Evolutionary conservation across 2,329 filamentous ascomycete species (phyloP).

Genomic region (Sporothrix pallida): DNA sequence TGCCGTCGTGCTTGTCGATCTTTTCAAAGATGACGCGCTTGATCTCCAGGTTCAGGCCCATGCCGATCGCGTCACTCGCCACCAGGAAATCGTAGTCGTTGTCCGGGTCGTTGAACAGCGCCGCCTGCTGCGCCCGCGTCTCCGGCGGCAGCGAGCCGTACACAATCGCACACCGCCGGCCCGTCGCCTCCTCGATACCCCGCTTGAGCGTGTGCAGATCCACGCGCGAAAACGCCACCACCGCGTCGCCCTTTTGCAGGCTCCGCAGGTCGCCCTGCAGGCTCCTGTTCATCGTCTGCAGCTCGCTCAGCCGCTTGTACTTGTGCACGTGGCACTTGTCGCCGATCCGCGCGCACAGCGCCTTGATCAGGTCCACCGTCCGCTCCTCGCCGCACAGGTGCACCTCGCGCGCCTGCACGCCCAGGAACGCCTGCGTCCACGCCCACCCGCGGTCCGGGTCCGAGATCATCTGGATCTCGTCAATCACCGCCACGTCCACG

Average conservation of each 20-base stretch:
- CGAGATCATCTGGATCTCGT: constrained; percentile 98
- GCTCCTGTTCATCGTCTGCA: constrained; percentile 69
- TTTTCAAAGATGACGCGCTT: constrained; percentile 89
- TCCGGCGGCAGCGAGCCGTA: constrained; percentile 93
- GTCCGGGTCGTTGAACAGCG: constrained; percentile 90
- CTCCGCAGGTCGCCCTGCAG: constrained; percentile 67
- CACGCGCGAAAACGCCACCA: constrained; percentile 85
- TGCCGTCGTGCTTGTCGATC: constrained; percentile 72
- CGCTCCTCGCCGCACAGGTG: constrained; percentile 93
- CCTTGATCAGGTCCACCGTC: constrained; percentile 76
- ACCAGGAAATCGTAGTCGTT: constrained; percentile 96
- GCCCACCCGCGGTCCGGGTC: constrained; percentile 83
- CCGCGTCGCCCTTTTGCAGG: constrained; percentile 85
- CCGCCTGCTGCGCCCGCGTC: constrained; percentile 87
- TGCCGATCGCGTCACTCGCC: constrained; percentile 80
- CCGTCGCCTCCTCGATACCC: constrained; percentile 76
- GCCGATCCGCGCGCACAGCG: constrained; percentile 77
- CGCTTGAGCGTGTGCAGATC: constrained; percentile 80
- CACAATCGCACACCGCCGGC: constrained; percentile 84
- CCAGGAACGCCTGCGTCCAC: constrained; percentile 90
- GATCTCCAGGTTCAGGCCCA: constrained; percentile 93
- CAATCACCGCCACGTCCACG: constrained; percentile 91
- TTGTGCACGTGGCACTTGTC: constrained; percentile 81
- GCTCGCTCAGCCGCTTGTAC: constrained; percentile 82
- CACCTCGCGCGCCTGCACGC: constrained; percentile 83